Evolutionary conservation across 1,284 basidiomycete genomes (phyloP), one percentile per base, ranked within the genome.

Genomic region (Irpex sp.): DNA sequence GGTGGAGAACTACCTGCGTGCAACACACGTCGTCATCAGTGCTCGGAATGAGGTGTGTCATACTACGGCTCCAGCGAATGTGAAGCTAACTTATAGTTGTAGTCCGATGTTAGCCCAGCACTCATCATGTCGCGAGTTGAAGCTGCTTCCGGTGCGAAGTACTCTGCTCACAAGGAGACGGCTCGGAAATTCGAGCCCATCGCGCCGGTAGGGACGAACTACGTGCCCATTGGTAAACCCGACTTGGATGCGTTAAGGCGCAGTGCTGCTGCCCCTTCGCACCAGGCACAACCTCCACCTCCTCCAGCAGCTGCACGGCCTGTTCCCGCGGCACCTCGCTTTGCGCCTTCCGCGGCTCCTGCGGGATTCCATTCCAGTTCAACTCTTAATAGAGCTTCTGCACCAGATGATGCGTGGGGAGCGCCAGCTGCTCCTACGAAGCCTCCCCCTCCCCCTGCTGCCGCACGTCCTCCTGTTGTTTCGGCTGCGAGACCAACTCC

Each of bases 61-160:
- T 8, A 19, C 37, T 8, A n/a, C n/a, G 48, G 48, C 48, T 37
- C 26, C 21, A 2, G 15, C 3, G 31, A 17, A 40, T 44, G 19
- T 31, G 9, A 15, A 38, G 38, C 31, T 26, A 9, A 37, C 13
- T 2, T 52, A 47, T 15, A 37, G 11, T 52, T 38, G 4, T 68
- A 94, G 92, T 83, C 83, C 63, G 96, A 98, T 75, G 92, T 98
- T 17, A 79, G 86, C 0, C 90, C 94, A 0, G 78, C 82, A 0
- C 75, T 91, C 57, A 93, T 98, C 75, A 92, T 95, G 86, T 88
- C 89, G 64, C 88, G 92, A 56, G 89, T 99, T 26, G 91, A 92
- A 76, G 92, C 93, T 47, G 92, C 95, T 11, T 95, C 93, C 4
- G 97, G 97, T n/a, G 88, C 94, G 0, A 96, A 89, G 74, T 99